phyloP scores from a whole-genome alignment of 768 basidiomycete genomes.

The Rhodotorula diobovata region DNA sequence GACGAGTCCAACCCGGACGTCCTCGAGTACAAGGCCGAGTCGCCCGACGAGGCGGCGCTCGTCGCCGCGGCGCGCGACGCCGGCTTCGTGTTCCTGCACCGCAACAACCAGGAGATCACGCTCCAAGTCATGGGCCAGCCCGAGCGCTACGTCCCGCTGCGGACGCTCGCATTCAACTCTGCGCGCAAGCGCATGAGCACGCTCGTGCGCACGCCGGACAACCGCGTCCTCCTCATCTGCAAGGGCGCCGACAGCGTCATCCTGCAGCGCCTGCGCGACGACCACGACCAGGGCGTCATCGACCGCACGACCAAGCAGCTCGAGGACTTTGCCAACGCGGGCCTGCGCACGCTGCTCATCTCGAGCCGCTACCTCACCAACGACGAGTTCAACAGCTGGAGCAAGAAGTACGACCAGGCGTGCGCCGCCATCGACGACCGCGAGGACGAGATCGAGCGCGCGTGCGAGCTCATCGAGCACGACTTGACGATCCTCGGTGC shows the following conservation, averaged over 20 bases:
- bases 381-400: slow-evolving; percentile 80
- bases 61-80: slow-evolving; percentile 87
- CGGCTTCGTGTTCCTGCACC: slow-evolving; percentile 82
- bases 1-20: slow-evolving; percentile 61
- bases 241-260: slow-evolving; percentile 98
- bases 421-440: slow-evolving; percentile 67
- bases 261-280: slow-evolving; percentile 71
- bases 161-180: slow-evolving; percentile 87
- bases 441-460: slow-evolving; percentile 87
- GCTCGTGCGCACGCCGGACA: slow-evolving; percentile 76
- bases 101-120: slow-evolving; percentile 68
- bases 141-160: slow-evolving; percentile 73
- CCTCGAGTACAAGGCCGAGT: slow-evolving; percentile 81
- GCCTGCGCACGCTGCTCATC: slow-evolving; percentile 84
- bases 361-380: slow-evolving; percentile 72
- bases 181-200: slow-evolving; percentile 95
- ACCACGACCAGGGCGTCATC: slow-evolving; percentile 70
- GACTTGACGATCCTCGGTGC: slow-evolving; percentile 81
- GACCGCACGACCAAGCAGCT: slow-evolving; percentile 77
- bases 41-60: slow-evolving; percentile 89
- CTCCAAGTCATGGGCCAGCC: slow-evolving; percentile 87
- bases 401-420: slow-evolving; percentile 74
- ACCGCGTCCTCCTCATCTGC: slow-evolving; percentile 75
- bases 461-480: slow-evolving; percentile 76
- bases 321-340: slow-evolving; percentile 88